These are phyloP conservation scores for Trichoderma pleuroti DNA, from an alignment of 2,329 filamentous ascomycete genomes.

Conservation along the genomic window DNA sequence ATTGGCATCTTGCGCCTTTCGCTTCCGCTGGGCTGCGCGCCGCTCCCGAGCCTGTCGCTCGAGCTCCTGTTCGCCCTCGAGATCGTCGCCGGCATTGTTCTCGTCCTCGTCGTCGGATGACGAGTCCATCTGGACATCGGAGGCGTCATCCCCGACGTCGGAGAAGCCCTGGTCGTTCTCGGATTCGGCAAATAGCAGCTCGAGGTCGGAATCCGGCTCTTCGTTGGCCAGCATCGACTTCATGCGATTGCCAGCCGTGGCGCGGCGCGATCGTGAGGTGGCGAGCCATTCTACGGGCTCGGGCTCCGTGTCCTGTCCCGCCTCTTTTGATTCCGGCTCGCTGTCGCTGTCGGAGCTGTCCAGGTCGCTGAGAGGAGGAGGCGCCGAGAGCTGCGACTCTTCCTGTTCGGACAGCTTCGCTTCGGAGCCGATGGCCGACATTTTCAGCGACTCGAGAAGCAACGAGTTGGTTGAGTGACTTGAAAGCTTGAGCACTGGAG, in stretches of 20 bases:
- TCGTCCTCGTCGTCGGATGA: conserved; percentile 76
- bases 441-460: neutral
- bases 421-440: conserved; percentile 30
- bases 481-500: neutral
- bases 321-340: conserved; percentile 20
- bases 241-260: conserved; percentile 82
- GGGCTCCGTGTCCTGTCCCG: conserved; percentile 18
- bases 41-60: conserved; percentile 71
- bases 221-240: conserved; percentile 73
- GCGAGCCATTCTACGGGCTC: conserved; percentile 63
- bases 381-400: conserved; percentile 32
- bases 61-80: conserved; percentile 84
- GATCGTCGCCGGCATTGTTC: conserved; percentile 57
- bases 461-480: neutral
- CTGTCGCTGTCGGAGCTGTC: conserved; percentile 28
- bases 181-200: conserved; percentile 71
- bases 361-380: conserved; percentile 23
- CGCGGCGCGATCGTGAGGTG: conserved; percentile 69
- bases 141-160: conserved; percentile 62
- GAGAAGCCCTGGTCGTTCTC: conserved; percentile 67
- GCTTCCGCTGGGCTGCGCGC: conserved; percentile 66
- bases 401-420: conserved; percentile 32
- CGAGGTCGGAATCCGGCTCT: conserved; percentile 65
- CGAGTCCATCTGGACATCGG: conserved; percentile 81
- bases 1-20: conserved; percentile 75